These are phyloP conservation scores for Claviceps pusilla DNA, from an alignment of 2,329 filamentous ascomycete genomes.

Conservation along the genomic window DNA sequence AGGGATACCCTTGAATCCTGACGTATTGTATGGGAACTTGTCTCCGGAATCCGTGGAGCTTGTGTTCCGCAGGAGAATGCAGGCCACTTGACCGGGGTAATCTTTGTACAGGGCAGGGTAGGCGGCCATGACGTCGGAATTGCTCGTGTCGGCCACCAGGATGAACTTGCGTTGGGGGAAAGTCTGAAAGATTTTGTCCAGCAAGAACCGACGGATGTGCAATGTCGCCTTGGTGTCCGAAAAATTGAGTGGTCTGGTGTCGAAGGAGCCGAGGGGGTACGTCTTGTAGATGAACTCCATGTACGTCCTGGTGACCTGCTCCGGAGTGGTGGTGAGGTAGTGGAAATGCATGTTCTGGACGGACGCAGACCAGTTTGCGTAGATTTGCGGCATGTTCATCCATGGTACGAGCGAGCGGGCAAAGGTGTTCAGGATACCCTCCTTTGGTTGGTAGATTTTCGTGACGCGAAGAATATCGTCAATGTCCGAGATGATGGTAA, in stretches of 20 bases:
- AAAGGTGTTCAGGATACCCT: slow-evolving; percentile 65
- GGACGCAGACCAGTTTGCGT: slow-evolving; percentile 56
- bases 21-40: slow-evolving; percentile 61
- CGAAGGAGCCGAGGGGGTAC: slow-evolving; percentile 63
- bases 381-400: slow-evolving; percentile 70
- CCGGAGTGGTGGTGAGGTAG: slow-evolving; percentile 67
- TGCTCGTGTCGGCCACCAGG: slow-evolving; percentile 61
- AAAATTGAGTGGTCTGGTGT: slow-evolving; percentile 67
- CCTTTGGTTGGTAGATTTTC: slow-evolving; percentile 61
- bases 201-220: slow-evolving; percentile 52
- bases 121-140: slow-evolving; percentile 59
- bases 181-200: slow-evolving; percentile 58
- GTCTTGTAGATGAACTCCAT: slow-evolving; percentile 69
- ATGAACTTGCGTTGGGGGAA: slow-evolving; percentile 64
- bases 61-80: slow-evolving; percentile 64
- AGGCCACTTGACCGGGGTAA: slow-evolving; percentile 58
- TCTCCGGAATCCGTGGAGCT: slow-evolving; percentile 51
- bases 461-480: slow-evolving; percentile 70
- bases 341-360: slow-evolving; percentile 61
- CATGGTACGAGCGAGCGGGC: slow-evolving; percentile 54
- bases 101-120: slow-evolving; percentile 46
- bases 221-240: slow-evolving; percentile 59
- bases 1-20: slow-evolving; percentile 51
- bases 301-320: slow-evolving; percentile 63
- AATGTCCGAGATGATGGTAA: slow-evolving; percentile 64